These are phyloP conservation scores for Vinca major DNA, from an alignment of 305 asterid genomes.

Conservation along the genomic window DNA sequence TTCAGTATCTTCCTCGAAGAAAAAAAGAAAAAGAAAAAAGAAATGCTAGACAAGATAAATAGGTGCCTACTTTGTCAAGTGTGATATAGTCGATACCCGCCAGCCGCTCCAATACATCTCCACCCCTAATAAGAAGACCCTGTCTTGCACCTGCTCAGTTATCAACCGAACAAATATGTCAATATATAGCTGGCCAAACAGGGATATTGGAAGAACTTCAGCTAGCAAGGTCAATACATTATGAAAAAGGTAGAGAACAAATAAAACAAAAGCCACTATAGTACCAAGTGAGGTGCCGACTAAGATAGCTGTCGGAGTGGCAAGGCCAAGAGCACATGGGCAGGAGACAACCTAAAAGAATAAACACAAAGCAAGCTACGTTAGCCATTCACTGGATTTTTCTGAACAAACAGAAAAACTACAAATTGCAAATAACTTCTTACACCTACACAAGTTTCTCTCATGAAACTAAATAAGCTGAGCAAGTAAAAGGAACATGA, in stretches of 20 bases:
- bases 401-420: background rate
- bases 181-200: background rate
- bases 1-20: background rate
- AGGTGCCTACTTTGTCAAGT: slow-evolving; percentile 65
- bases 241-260: too few relatives aligned
- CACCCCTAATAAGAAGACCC: slow-evolving; percentile 94
- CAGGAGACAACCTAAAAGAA: slow-evolving; percentile 85
- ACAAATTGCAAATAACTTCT: background rate
- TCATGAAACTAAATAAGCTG: background rate
- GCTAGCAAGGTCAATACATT: too few relatives aligned
- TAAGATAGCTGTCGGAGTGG: slow-evolving; percentile 94
- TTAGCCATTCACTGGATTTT: background rate
- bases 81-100: slow-evolving; percentile 66
- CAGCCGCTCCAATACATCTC: slow-evolving; percentile 91
- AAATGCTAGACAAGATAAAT: background rate
- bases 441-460: background rate
- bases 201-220: background rate
- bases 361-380: background rate
- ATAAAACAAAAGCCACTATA: slow-evolving; percentile 13
- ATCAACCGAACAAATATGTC: background rate
- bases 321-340: slow-evolving; percentile 99
- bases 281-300: slow-evolving; percentile 98
- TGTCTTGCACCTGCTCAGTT: slow-evolving; percentile 69
- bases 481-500: background rate
- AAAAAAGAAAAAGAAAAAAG: background rate